A percentile compares a stretch with the other conserved stretches of the same genome.
Evolutionary conservation across 495 filamentous ascomycete species (phyloP).

Genomic region (Hypoxylon crocopeplum): DNA sequence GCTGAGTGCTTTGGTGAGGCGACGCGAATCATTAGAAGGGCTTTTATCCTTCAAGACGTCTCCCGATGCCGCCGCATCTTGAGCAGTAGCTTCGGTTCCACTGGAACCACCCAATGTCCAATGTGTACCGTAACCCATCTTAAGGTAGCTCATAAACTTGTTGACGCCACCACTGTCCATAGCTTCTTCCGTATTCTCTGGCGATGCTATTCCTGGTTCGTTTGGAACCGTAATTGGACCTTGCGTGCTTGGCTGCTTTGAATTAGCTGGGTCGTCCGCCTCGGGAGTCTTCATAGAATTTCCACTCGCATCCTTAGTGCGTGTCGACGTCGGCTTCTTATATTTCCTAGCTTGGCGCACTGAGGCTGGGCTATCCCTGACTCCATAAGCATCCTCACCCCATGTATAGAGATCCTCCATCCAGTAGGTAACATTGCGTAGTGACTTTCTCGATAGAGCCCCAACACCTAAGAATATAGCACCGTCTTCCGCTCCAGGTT

Average conservation of each 20-base stretch:
- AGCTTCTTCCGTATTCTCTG: slow-evolving; percentile 11
- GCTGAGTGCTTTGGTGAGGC: slow-evolving; percentile 2
- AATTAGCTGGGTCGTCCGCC: not conserved
- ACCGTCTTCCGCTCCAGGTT: slow-evolving; percentile 76
- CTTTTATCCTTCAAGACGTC: slow-evolving; percentile 5
- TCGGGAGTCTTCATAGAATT: not conserved
- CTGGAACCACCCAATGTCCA: slow-evolving; percentile 53
- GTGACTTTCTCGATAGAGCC: slow-evolving; percentile 65
- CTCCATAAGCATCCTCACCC: slow-evolving; percentile 81
- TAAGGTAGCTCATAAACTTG: slow-evolving; percentile 58
- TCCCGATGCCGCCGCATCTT: not conserved
- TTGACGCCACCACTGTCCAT: slow-evolving; percentile 44
- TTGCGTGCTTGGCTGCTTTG: slow-evolving; percentile 4
- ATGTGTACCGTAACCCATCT: slow-evolving; percentile 62
- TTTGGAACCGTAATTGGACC: not conserved
- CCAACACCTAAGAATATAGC: slow-evolving; percentile 83
- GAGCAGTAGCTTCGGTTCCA: slow-evolving; percentile 16
- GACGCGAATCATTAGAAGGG: slow-evolving; percentile 1
- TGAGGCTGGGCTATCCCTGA: slow-evolving; percentile 73
- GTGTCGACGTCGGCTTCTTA: slow-evolving; percentile 31
- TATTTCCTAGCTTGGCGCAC: slow-evolving; percentile 46
- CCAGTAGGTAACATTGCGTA: slow-evolving; percentile 77
- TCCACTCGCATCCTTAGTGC: slow-evolving; percentile 24
- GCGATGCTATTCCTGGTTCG: not conserved
- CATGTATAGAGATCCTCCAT: slow-evolving; percentile 81